Conservation (phyloP, 1,284 basidiomycete genomes). For the Somion occarium region DNA sequence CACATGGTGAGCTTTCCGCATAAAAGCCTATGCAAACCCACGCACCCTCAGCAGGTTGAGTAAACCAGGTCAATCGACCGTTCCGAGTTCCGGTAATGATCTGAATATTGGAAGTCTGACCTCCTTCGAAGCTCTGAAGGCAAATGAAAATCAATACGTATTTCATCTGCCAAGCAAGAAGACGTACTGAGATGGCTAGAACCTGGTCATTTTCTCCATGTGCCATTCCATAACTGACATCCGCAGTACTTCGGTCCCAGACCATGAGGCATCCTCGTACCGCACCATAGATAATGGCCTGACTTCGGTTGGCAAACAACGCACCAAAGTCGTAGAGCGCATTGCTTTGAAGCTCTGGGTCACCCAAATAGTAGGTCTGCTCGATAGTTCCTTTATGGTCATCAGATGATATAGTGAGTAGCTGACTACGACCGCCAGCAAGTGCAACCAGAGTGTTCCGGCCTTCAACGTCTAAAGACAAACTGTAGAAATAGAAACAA, state of each 20-base stretch:
- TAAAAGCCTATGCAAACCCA: background rate
- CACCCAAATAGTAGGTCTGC: slow-evolving; percentile 42
- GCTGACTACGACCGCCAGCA: slow-evolving; percentile 39
- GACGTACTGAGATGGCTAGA: slow-evolving; percentile 50
- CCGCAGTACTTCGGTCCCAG: slow-evolving; percentile 52
- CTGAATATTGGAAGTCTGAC: slow-evolving; percentile 27
- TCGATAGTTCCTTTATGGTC: slow-evolving; percentile 47
- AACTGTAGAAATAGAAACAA: slow-evolving; percentile 27
- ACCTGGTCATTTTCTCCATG: slow-evolving; percentile 50
- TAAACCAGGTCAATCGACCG: slow-evolving; percentile 56
- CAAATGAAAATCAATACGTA: slow-evolving; percentile 1
- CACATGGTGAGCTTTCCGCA: too few relatives aligned
- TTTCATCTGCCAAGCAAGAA: background rate
- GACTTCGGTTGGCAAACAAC: slow-evolving; percentile 44
- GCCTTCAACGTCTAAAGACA: slow-evolving; percentile 46
- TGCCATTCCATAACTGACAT: slow-evolving; percentile 50
- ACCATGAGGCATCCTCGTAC: slow-evolving; percentile 48
- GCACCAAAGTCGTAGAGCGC: slow-evolving; percentile 38
- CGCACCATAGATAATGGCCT: slow-evolving; percentile 50
- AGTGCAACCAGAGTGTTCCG: slow-evolving; percentile 46
- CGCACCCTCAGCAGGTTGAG: slow-evolving; percentile 31
- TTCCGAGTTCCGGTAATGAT: slow-evolving; percentile 51
- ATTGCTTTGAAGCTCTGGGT: slow-evolving; percentile 27
- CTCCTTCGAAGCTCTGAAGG: slow-evolving; percentile 42
- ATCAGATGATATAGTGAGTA: slow-evolving; percentile 43